Percentiles rank a stretch among this genome's conserved stretches.
Conservation (phyloP, 2,329 filamentous ascomycete species). For the Alternaria ethzedia region DNA sequence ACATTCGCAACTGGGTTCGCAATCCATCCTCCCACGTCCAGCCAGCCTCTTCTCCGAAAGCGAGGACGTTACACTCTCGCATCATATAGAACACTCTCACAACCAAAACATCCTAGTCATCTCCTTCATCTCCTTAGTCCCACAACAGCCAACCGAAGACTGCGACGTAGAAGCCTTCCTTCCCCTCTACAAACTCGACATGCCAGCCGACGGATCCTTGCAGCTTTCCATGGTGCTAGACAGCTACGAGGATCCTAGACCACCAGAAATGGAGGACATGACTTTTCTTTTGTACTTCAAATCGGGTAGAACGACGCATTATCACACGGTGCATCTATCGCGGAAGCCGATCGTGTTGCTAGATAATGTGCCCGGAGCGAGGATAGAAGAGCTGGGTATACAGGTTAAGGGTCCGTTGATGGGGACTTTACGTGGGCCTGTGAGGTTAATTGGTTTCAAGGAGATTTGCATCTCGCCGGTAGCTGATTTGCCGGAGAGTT, state of each 20-base stretch:
- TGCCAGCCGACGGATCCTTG: conserved; percentile 36
- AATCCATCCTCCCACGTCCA: conserved; percentile 40
- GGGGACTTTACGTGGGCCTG: neutral
- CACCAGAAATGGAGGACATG: neutral
- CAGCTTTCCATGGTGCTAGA: conserved; percentile 4
- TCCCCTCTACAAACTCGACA: conserved; percentile 43
- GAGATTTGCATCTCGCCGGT: conserved; percentile 27
- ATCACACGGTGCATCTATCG: neutral
- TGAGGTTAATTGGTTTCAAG: conserved; percentile 13
- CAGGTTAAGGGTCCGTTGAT: conserved; percentile 9
- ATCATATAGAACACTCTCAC: conserved; percentile 19
- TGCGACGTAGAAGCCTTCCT: conserved; percentile 18
- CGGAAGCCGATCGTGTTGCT: neutral
- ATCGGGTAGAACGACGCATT: conserved; percentile 5
- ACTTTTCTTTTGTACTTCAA: conserved; percentile 24
- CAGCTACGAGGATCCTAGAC: neutral
- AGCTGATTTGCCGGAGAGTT: neutral
- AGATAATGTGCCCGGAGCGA: neutral
- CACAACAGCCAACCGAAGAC: neutral
- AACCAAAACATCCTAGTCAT: conserved; percentile 25
- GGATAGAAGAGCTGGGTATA: conserved; percentile 37
- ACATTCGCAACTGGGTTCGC: conserved; percentile 42
- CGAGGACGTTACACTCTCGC: conserved; percentile 7
- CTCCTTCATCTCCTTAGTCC: conserved; percentile 12
- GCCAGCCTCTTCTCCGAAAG: neutral